Percentiles rank a stretch among this genome's conserved stretches.
These are phyloP conservation scores for Amoeboradix gromovi DNA, from an alignment of 371 early-diverging fungal genomes.

Conservation along the genomic window DNA sequence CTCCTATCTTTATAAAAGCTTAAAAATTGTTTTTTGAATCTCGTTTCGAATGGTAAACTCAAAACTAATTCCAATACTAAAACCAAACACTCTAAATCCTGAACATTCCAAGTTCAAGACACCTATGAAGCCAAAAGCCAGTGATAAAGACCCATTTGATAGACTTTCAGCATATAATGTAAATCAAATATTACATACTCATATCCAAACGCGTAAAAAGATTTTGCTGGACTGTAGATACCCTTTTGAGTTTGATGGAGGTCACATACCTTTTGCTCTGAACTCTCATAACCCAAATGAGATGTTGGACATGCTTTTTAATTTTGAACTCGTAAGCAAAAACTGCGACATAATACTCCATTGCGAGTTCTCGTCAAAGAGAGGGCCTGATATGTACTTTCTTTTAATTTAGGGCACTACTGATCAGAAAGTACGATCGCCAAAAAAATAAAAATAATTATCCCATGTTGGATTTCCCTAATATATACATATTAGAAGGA, in stretches of 20 bases:
- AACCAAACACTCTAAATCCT: neutral
- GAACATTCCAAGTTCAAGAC: neutral
- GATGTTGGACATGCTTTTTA: conserved; percentile 12
- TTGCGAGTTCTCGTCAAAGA: conserved; percentile 57
- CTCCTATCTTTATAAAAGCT: too few relatives aligned
- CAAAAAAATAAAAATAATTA: conserved; percentile 30
- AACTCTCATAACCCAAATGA: conserved; percentile 27
- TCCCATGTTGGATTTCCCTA: conserved; percentile 46
- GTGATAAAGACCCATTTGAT: neutral
- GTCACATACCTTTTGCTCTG: conserved; percentile 41
- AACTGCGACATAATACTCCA: conserved; percentile 40
- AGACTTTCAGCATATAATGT: neutral
- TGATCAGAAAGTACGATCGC: conserved; percentile 44
- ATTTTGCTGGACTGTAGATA: conserved; percentile 55
- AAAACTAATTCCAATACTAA: too few relatives aligned
- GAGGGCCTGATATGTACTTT: conserved; percentile 43
- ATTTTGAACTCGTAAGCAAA: conserved; percentile 1
- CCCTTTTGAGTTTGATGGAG: conserved; percentile 58
- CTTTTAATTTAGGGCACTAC: conserved; percentile 21
- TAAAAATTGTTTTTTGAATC: too few relatives aligned
- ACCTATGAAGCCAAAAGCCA: neutral
- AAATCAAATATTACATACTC: neutral
- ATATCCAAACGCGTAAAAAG: conserved; percentile 8
- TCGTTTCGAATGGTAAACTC: too few relatives aligned
- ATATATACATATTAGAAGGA: conserved; percentile 61